Conservation (phyloP, 2,329 filamentous ascomycete species). For the Drechslera avenae region DNA sequence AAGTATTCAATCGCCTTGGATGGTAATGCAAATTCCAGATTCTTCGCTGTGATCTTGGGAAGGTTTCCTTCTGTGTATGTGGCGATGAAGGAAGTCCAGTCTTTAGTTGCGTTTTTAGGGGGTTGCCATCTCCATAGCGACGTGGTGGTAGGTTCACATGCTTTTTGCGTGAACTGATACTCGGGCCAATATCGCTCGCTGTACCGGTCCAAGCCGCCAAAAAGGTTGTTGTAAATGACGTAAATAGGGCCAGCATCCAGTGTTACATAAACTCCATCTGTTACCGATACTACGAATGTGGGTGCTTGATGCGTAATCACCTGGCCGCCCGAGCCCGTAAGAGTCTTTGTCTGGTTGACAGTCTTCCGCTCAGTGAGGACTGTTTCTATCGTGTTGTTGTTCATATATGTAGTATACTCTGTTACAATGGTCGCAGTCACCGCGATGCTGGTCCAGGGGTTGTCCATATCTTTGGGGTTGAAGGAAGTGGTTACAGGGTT, state of each 20-base stretch:
- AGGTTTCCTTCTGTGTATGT: conserved; percentile 18
- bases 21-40: conserved; percentile 26
- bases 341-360: conserved; percentile 34
- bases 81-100: conserved; percentile 36
- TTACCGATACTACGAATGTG: conserved; percentile 27
- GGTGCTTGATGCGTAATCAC: conserved; percentile 31
- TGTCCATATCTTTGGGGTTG: conserved; percentile 1
- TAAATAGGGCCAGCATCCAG: conserved; percentile 39
- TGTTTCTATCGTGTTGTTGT: conserved; percentile 33
- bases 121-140: conserved; percentile 25
- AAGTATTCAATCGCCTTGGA: conserved; percentile 30
- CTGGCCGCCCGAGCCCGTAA: conserved; percentile 17
- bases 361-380: conserved; percentile 30
- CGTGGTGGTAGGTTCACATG: conserved; percentile 16
- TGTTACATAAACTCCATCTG: conserved; percentile 17
- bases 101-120: conserved; percentile 18
- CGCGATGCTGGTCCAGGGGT: conserved; percentile 27
- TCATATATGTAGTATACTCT: conserved; percentile 31
- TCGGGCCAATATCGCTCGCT: conserved; percentile 5
- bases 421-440: conserved; percentile 37
- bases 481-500: conserved; percentile 32
- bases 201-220: conserved; percentile 27
- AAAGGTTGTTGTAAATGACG: conserved; percentile 36
- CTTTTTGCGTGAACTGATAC: neutral
- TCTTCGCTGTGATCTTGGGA: neutral